Percentiles rank a stretch among this genome's conserved stretches.
These are phyloP conservation scores for Deuterostichococcus epilithicus DNA, from an alignment of 139 green algal genomes.

Conservation along the genomic window DNA sequence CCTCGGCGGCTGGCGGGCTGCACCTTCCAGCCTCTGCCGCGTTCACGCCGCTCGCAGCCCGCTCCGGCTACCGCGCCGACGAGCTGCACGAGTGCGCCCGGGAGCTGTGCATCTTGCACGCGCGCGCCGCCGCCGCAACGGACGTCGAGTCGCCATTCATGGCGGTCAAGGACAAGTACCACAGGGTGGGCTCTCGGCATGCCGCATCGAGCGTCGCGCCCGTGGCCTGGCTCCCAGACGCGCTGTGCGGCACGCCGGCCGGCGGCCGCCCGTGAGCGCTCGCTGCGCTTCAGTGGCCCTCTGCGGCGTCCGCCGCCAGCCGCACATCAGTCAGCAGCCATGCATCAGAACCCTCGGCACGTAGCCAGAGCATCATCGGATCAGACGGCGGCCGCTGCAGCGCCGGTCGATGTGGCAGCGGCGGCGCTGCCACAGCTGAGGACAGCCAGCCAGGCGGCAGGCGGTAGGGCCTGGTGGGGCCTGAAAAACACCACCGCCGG, in stretches of 20 bases:
- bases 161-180: constrained; percentile 6
- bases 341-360: too few relatives aligned
- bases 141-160: not conserved
- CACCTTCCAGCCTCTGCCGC: not conserved
- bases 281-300: too few relatives aligned
- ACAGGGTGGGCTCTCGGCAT: not conserved
- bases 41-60: not conserved
- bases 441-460: too few relatives aligned
- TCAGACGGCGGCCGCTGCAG: too few relatives aligned
- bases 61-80: not conserved
- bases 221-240: not conserved
- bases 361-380: too few relatives aligned
- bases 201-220: not conserved
- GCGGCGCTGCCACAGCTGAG: too few relatives aligned
- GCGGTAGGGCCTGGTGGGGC: too few relatives aligned
- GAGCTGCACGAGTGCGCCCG: not conserved
- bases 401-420: too few relatives aligned
- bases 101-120: not conserved
- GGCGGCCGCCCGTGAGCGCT: not conserved
- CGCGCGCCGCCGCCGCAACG: not conserved
- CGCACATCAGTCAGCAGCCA: too few relatives aligned
- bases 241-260: not conserved
- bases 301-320: too few relatives aligned
- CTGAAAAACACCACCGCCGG: too few relatives aligned
- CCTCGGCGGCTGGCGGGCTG: not conserved